Conservation (phyloP, 2,329 filamentous ascomycete genomes). For the Hysterium pulicare region DNA sequence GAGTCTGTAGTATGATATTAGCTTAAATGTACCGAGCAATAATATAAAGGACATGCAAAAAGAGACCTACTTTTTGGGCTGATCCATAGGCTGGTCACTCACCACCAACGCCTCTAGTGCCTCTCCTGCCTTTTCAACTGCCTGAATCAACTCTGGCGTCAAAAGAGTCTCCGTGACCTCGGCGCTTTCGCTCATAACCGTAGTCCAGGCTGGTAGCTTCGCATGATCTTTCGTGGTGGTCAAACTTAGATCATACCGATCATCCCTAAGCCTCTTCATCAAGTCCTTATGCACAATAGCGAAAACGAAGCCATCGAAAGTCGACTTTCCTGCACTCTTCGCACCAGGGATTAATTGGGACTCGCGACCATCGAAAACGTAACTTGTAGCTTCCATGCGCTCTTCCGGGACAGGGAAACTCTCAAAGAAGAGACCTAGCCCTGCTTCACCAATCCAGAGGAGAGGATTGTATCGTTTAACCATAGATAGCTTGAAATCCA, state of each 20-base stretch:
- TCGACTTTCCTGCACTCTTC: constrained; percentile 60
- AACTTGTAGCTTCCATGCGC: constrained; percentile 70
- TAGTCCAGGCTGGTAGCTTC: constrained; percentile 86
- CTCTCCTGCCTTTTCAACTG: constrained; percentile 70
- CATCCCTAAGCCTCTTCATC: constrained; percentile 86
- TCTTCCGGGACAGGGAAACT: constrained; percentile 67
- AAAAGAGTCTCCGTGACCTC: constrained; percentile 87
- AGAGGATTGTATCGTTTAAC: constrained; percentile 85
- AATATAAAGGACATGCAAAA: neutral
- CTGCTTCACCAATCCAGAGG: constrained; percentile 61
- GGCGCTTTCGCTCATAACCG: constrained; percentile 94
- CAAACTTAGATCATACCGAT: constrained; percentile 90
- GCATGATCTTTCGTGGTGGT: constrained; percentile 89
- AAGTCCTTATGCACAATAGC: constrained; percentile 90
- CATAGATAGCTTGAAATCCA: constrained; percentile 79
- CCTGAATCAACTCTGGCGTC: constrained; percentile 81
- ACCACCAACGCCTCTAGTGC: constrained; percentile 81
- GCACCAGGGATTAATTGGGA: constrained; percentile 64
- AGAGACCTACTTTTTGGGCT: constrained; percentile 71
- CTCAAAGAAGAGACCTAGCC: constrained; percentile 76
- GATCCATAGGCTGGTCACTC: constrained; percentile 83
- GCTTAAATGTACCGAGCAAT: constrained; percentile 3
- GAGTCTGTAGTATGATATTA: constrained; percentile 52
- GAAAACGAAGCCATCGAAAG: constrained; percentile 89
- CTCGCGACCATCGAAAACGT: constrained; percentile 92